These are phyloP conservation scores for Eurotiales sp. DNA, from an alignment of 2,329 filamentous ascomycete species.

Conservation along the genomic window DNA sequence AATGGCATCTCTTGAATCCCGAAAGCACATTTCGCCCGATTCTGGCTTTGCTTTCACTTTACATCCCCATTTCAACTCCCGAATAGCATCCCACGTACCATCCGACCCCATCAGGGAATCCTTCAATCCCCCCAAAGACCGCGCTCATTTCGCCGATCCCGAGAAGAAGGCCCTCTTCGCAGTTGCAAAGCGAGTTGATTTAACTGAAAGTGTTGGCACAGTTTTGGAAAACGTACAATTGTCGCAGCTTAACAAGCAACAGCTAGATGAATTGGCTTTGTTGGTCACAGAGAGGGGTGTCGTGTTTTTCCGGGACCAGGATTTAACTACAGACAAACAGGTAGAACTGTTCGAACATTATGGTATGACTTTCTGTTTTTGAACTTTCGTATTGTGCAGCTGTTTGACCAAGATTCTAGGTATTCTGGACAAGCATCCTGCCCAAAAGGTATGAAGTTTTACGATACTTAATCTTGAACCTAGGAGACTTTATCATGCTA, in stretches of 20 bases:
- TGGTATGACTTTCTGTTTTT: slow-evolving; percentile 24
- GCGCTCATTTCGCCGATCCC: slow-evolving; percentile 32
- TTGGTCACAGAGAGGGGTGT: slow-evolving; percentile 47
- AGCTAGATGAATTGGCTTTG: slow-evolving; percentile 51
- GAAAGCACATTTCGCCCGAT: slow-evolving; percentile 48
- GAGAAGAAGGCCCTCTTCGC: slow-evolving; percentile 38
- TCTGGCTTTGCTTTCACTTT: slow-evolving; percentile 46
- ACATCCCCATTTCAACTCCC: slow-evolving; percentile 48
- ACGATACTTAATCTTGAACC: not conserved
- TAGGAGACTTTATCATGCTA: not conserved
- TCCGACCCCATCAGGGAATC: slow-evolving; percentile 35
- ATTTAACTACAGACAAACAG: slow-evolving; percentile 31
- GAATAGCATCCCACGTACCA: slow-evolving; percentile 41
- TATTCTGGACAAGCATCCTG: slow-evolving; percentile 46
- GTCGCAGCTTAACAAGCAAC: slow-evolving; percentile 41
- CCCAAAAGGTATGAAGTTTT: slow-evolving; percentile 23
- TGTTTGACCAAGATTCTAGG: slow-evolving; percentile 5
- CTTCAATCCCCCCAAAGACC: slow-evolving; percentile 25
- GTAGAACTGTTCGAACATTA: slow-evolving; percentile 48
- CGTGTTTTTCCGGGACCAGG: slow-evolving; percentile 45
- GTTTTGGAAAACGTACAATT: slow-evolving; percentile 41
- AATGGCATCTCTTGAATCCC: slow-evolving; percentile 43
- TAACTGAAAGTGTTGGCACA: slow-evolving; percentile 39
- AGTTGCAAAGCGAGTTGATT: slow-evolving; percentile 25
- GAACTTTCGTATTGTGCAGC: not conserved